Base-by-base conservation (phyloP, 805 yeast species). In the Starmerella potacharoeniae region DNA sequence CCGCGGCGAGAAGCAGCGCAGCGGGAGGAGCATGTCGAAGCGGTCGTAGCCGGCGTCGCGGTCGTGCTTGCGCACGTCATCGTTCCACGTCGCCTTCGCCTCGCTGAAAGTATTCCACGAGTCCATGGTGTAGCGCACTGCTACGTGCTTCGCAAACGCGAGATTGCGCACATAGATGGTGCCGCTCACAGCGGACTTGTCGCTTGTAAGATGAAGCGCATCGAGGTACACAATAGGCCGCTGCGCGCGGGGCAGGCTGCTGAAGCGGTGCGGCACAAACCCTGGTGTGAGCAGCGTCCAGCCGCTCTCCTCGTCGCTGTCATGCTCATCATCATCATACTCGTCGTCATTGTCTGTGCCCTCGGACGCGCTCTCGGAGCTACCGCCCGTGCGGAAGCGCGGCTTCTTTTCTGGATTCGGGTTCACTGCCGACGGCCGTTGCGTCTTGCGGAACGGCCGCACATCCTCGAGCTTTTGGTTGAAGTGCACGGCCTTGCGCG, bases 91-190 rank as follows among this genome's bases (percentile, higher is more conserved):
- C 4, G 90, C 84, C 43, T 80, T 81, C 35, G 83, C 77, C 65
- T 85, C 91, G 43, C 80, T 75, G 28, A 82, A 79, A 0, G 95
- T 82, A 44, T 71, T 72, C 97, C 97, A 90, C 63, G 75, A 71
- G 66, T 91, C 88, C 59, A 81, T 73, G 0, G 96, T 80, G 69
- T 87, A 90, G 53, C 89, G 75, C 14, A 86, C 76, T 14, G 79
- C 76, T 17, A 91, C 84, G 31, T 69, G 65, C 68, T 90, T 90
- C 37, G 79, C 76, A 68, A 74, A 90, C 10, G 83, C 74, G 5
- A 86, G 53, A 70, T 90, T 91, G 63, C 80, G 78, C 31, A 86
- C 96, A 2, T 91, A 86, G 47, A 90, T 73, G 52, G 81, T 82
- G 1, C 96, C 97, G 51, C 79, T 66, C 14, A 90, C 70, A 54